A percentile compares a stretch with the other conserved stretches of the same genome.
phyloP scores from a whole-genome alignment of 1,284 basidiomycete genomes.

The Leucoagaricus sp. region DNA sequence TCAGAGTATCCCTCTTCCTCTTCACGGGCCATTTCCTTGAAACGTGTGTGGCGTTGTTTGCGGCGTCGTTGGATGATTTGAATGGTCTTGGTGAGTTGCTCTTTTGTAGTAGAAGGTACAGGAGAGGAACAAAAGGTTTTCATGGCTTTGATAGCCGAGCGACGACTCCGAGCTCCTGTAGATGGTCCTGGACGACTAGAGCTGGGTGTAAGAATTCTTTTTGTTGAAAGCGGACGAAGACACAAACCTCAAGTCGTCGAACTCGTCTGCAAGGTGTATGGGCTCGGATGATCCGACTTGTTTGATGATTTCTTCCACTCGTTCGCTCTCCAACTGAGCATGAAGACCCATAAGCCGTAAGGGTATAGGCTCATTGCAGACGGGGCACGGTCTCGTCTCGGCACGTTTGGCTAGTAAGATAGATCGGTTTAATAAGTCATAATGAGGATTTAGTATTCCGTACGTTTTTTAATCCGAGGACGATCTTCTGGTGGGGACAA shows the following conservation, averaged over 20 bases:
- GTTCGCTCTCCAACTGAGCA: constrained; percentile 60
- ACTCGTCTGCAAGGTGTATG: constrained; percentile 31
- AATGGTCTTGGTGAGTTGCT: constrained; percentile 54
- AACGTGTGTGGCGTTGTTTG: constrained; percentile 59
- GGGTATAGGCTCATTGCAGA: constrained; percentile 71
- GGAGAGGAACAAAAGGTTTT: constrained; percentile 45
- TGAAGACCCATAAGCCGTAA: constrained; percentile 66
- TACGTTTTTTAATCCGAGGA: constrained; percentile 12
- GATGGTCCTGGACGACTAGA: constrained; percentile 35
- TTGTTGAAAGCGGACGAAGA: constrained; percentile 13
- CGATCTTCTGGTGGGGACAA: neutral
- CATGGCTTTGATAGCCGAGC: constrained; percentile 68
- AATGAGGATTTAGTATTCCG: neutral
- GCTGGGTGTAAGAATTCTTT: neutral
- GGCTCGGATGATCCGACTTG: constrained; percentile 53
- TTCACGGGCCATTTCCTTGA: constrained; percentile 65
- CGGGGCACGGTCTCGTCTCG: constrained; percentile 71
- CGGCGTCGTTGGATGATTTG: constrained; percentile 61
- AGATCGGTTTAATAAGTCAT: neutral
- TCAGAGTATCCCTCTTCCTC: constrained; percentile 46
- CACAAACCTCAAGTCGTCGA: constrained; percentile 48
- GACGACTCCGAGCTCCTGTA: constrained; percentile 41
- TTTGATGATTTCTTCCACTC: constrained; percentile 65
- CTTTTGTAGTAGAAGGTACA: constrained; percentile 30
- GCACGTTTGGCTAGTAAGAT: constrained; percentile 58